phyloP scores from a whole-genome alignment of 805 yeast genomes.

The Schwanniomyces pseudopolymorphus region DNA sequence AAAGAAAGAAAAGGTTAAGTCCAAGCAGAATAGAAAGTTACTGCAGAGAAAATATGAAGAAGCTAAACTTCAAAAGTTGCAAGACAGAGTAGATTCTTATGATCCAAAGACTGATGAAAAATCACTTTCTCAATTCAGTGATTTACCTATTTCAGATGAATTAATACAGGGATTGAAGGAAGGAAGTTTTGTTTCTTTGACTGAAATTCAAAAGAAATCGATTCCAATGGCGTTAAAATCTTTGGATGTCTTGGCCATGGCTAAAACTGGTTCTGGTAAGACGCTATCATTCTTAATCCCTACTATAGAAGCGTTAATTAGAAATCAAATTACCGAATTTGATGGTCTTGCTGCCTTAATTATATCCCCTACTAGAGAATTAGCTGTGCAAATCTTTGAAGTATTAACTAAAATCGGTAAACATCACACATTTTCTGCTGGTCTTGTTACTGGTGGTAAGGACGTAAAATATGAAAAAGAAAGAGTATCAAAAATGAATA shows the following conservation, averaged over 20 bases:
- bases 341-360: slow-evolving; percentile 90
- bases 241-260: slow-evolving; percentile 80
- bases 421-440: slow-evolving; percentile 76
- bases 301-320: slow-evolving; percentile 64
- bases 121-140: slow-evolving; percentile 53
- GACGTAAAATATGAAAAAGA: slow-evolving; percentile 81
- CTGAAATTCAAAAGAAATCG: slow-evolving; percentile 82
- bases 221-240: slow-evolving; percentile 78
- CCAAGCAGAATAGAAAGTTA: slow-evolving; percentile 14
- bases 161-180: slow-evolving; percentile 73
- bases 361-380: slow-evolving; percentile 89
- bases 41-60: slow-evolving; percentile 28
- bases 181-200: slow-evolving; percentile 74
- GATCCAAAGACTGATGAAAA: slow-evolving; percentile 40
- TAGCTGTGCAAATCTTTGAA: slow-evolving; percentile 88
- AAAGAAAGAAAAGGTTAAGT: slow-evolving; percentile 8
- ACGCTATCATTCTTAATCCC: slow-evolving; percentile 87
- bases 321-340: slow-evolving; percentile 71
- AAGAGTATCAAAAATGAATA: slow-evolving; percentile 74
- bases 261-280: slow-evolving; percentile 89
- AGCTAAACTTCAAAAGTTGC: slow-evolving; percentile 42
- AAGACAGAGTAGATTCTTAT: slow-evolving; percentile 51
- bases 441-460: slow-evolving; percentile 91
- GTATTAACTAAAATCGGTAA: slow-evolving; percentile 82
- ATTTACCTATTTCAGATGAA: slow-evolving; percentile 69